Conservation (phyloP, 352 stramenopile species). For the Globisporangium abappressorium region DNA sequence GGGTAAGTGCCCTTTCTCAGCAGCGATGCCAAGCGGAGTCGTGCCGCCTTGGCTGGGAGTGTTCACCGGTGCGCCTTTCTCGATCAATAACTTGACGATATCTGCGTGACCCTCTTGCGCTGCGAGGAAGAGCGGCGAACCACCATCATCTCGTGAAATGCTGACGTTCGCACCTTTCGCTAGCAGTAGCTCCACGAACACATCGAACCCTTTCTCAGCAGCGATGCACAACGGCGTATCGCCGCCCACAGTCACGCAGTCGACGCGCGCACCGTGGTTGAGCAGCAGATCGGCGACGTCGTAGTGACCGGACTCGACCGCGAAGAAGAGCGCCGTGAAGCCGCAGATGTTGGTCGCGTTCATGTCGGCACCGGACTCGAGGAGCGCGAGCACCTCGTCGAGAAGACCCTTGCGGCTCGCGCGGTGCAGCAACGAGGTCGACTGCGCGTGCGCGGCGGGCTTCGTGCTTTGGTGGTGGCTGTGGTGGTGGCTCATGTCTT, state of each 20-base stretch:
- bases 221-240: slow-evolving; percentile 12
- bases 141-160: neutral
- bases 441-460: neutral
- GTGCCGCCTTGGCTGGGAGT: slow-evolving; percentile 4
- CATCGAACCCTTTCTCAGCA: neutral
- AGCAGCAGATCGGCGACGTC: slow-evolving; percentile 8
- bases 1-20: slow-evolving; percentile 3
- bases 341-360: slow-evolving; percentile 8
- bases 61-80: slow-evolving; percentile 3
- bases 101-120: slow-evolving; percentile 3
- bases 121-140: slow-evolving; percentile 13
- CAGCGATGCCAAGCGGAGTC: slow-evolving; percentile 8
- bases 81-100: neutral
- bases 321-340: slow-evolving; percentile 12
- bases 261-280: slow-evolving; percentile 7
- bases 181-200: slow-evolving; percentile 7
- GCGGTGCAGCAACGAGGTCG: slow-evolving; percentile 4
- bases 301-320: slow-evolving; percentile 2
- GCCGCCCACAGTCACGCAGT: neutral
- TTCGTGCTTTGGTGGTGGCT: neutral
- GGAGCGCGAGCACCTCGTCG: slow-evolving; percentile 6
- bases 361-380: slow-evolving; percentile 6
- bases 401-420: slow-evolving; percentile 7
- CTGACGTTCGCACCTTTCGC: slow-evolving; percentile 4
- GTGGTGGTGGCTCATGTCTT: neutral